phyloP scores from a whole-genome alignment of 2,329 filamentous ascomycete species.

The Pseudocercospora eumusae region DNA sequence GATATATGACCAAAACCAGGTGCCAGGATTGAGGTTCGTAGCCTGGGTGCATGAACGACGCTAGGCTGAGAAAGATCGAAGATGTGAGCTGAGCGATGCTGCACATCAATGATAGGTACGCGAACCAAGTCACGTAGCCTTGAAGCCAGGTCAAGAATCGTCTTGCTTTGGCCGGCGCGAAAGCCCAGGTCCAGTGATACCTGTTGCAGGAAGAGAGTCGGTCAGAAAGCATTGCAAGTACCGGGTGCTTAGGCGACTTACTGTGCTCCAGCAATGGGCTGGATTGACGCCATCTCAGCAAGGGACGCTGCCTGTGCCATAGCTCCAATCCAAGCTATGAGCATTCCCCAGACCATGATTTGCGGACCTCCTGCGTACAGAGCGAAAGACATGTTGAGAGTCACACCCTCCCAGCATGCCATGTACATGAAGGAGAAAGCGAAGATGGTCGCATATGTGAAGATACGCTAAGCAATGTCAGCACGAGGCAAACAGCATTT shows the following conservation, averaged over 20 bases:
- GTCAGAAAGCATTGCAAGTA: neutral
- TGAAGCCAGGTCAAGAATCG: conserved; percentile 46
- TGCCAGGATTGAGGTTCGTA: conserved; percentile 45
- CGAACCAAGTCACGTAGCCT: conserved; percentile 9
- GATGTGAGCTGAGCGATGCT: conserved; percentile 6
- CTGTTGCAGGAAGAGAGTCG: neutral
- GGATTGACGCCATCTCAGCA: conserved; percentile 41
- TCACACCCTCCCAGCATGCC: conserved; percentile 4
- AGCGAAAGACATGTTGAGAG: conserved; percentile 13
- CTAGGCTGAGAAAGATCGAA: conserved; percentile 5
- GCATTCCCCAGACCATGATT: conserved; percentile 11
- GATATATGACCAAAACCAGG: conserved; percentile 52
- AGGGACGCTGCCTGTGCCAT: conserved; percentile 27
- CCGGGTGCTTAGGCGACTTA: neutral
- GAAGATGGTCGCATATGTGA: conserved; percentile 6
- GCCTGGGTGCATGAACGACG: neutral
- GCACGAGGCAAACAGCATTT: neutral
- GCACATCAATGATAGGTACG: conserved; percentile 8
- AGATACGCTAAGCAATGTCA: neutral
- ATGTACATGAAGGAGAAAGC: conserved; percentile 14
- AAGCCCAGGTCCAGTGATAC: conserved; percentile 40
- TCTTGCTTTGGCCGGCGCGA: conserved; percentile 43
- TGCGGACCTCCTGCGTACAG: conserved; percentile 7
- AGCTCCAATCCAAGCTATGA: conserved; percentile 8
- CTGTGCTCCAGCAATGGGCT: conserved; percentile 38